These are phyloP conservation scores for Adansonia digitata DNA, from an alignment of 345 rosid species.

Conservation along the genomic window DNA sequence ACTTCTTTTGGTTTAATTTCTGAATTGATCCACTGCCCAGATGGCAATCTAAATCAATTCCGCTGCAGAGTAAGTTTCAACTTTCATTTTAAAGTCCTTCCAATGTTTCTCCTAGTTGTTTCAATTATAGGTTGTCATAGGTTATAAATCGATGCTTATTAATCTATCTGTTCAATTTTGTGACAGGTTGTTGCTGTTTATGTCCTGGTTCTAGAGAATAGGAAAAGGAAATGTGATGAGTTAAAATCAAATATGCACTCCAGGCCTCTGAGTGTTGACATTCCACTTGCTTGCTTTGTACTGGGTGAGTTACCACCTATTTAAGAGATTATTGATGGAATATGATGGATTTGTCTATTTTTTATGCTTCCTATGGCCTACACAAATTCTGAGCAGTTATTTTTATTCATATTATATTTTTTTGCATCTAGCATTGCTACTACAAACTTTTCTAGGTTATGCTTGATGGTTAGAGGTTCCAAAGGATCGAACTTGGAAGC, in stretches of 20 bases:
- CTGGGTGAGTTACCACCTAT: conserved; percentile 52
- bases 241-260: conserved; percentile 22
- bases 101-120: not conserved
- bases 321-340: not conserved
- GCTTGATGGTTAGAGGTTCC: not conserved
- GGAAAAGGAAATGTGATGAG: conserved; percentile 15
- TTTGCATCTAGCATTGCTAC: not conserved
- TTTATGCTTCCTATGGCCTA: not conserved
- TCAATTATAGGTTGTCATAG: not conserved
- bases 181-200: conserved; percentile 61
- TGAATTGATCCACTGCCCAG: conserved; percentile 28
- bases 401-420: not conserved
- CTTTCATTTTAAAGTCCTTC: not conserved
- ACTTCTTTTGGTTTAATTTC: conserved; percentile 40
- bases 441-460: not conserved
- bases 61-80: conserved; percentile 57
- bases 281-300: conserved; percentile 73
- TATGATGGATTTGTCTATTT: not conserved
- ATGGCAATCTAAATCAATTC: conserved; percentile 33
- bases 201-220: conserved; percentile 54
- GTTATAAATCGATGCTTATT: not conserved
- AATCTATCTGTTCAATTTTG: conserved; percentile 14
- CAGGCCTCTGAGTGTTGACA: conserved; percentile 34
- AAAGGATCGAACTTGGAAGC: not conserved
- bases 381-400: not conserved